Base-by-base conservation (phyloP, 2,329 filamentous ascomycete genomes). In the Endoconidiophora polonica region DNA sequence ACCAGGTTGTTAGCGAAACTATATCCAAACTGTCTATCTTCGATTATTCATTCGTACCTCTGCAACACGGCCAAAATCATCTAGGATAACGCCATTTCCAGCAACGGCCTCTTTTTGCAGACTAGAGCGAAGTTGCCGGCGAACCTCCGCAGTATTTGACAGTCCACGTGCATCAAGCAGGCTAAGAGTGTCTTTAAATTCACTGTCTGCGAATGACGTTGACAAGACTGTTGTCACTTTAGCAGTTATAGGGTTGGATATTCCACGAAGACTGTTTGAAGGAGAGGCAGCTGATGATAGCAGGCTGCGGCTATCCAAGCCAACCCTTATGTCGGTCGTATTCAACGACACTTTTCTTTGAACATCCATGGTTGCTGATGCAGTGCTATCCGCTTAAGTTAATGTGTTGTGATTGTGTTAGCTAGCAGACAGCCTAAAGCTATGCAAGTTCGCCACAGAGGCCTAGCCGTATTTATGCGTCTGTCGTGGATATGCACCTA, bases 21-120 rank as follows among this genome's bases (percentile, higher is more conserved):
- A 9, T 16, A 24, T 41, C 4, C 10, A 14, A 18, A 26, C 26
- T 16, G n/a, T 16, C 4, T n/a, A 4, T 20, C 6, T 39, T 20
- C 16, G 37, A 22, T 26, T 26, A 6, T n/a, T 39, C 14, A 7
- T 7, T 61, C 72, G 61, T 64, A 90, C 85, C 73, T 93, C 85
- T 26, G 88, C 86, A 56, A 98, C 86, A 50, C 79, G 74, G 36
- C 87, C 86, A 65, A 96, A 96, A 61, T 94, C 86, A 49, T 77
- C 72, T 52, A 96, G 78, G 55, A 96, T 84, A 56, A 86, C 78
- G 46, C 84, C 87, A 76, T 96, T 95, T 65, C 83, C 87, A 56
- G 90, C 78, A 51, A 96, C 88, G 37, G 95, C 84, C 60, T 96
- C 88, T 62, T 83, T 90, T 61, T 96, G 87, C 1, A 94, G 72